Evolutionary conservation across 768 basidiomycete genomes (phyloP).

Genomic region (Rhizopogon salebrosus): DNA sequence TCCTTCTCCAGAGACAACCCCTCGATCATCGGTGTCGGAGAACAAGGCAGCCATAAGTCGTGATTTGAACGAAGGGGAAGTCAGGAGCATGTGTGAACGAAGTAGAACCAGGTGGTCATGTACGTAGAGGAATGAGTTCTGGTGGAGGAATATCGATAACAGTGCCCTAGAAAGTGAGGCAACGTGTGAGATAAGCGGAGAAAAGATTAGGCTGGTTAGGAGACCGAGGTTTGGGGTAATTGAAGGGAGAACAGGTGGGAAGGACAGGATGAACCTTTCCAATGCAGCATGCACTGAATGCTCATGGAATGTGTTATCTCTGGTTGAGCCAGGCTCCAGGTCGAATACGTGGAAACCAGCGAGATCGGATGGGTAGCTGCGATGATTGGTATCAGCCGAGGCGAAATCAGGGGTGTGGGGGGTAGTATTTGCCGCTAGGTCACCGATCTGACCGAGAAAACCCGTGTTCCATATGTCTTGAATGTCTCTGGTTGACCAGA

Average conservation of each 20-base stretch:
- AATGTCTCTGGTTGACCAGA: slow-evolving; percentile 58
- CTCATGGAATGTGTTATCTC: slow-evolving; percentile 18
- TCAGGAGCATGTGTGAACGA: slow-evolving; percentile 71
- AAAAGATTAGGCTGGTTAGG: slow-evolving; percentile 58
- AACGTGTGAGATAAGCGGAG: slow-evolving; percentile 57
- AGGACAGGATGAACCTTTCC: slow-evolving; percentile 45
- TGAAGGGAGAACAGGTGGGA: slow-evolving; percentile 55
- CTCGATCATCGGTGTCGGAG: slow-evolving; percentile 59
- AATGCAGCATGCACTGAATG: slow-evolving; percentile 24
- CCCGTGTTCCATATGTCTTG: slow-evolving; percentile 36
- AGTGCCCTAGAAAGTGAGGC: slow-evolving; percentile 61
- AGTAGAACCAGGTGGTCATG: slow-evolving; percentile 62
- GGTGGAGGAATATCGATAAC: slow-evolving; percentile 59
- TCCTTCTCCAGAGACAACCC: slow-evolving; percentile 21
- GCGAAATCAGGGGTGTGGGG: background rate
- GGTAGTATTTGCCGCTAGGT: slow-evolving; percentile 6
- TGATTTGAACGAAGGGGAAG: slow-evolving; percentile 66
- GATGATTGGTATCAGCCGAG: background rate
- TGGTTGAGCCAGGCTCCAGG: slow-evolving; percentile 52
- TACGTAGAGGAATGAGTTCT: slow-evolving; percentile 61
- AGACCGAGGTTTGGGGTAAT: slow-evolving; percentile 61
- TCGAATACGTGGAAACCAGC: slow-evolving; percentile 54
- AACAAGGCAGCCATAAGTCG: slow-evolving; percentile 71
- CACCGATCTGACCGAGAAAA: slow-evolving; percentile 9
- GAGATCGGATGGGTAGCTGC: slow-evolving; percentile 31